A percentile compares a stretch with the other conserved stretches of the same genome.
Conservation (phyloP, 1,284 basidiomycete genomes). For the Stereum hirsutum region DNA sequence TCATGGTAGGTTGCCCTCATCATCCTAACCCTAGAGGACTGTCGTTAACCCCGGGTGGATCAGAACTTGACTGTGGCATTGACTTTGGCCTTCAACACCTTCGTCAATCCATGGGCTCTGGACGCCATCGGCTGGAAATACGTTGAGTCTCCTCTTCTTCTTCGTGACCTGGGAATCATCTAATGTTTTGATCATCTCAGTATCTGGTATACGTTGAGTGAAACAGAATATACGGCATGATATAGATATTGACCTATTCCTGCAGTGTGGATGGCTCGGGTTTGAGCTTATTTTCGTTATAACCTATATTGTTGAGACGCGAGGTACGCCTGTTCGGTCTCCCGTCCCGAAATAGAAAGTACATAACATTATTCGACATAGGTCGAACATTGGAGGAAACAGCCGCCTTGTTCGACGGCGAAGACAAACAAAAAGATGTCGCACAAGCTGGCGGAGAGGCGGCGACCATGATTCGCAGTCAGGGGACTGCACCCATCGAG, state of each 20-base stretch:
- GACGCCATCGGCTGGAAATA: constrained; percentile 63
- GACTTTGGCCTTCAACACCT: constrained; percentile 61
- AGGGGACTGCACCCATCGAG: neutral
- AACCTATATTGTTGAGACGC: constrained; percentile 53
- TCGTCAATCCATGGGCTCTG: constrained; percentile 65
- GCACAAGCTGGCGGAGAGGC: constrained; percentile 39
- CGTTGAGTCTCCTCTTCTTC: constrained; percentile 18
- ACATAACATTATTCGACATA: constrained; percentile 13
- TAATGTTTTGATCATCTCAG: constrained; percentile 14
- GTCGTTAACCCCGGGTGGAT: neutral
- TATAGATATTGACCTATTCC: no score
- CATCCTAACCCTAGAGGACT: neutral
- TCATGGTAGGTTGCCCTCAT: constrained; percentile 37
- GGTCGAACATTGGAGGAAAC: constrained; percentile 62
- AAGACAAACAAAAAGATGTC: constrained; percentile 34
- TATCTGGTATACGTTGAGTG: constrained; percentile 55
- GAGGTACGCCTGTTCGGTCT: constrained; percentile 25
- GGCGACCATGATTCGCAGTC: constrained; percentile 30
- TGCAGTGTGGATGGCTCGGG: constrained; percentile 52
- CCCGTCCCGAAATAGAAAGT: neutral
- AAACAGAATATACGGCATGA: no score
- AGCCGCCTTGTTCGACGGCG: constrained; percentile 54
- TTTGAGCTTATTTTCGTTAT: constrained; percentile 49
- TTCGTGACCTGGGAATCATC: constrained; percentile 3
- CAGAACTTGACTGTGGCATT: constrained; percentile 51